Evolutionary conservation across 2,329 filamentous ascomycete species (phyloP).

Genomic region (Alternaria solani): DNA sequence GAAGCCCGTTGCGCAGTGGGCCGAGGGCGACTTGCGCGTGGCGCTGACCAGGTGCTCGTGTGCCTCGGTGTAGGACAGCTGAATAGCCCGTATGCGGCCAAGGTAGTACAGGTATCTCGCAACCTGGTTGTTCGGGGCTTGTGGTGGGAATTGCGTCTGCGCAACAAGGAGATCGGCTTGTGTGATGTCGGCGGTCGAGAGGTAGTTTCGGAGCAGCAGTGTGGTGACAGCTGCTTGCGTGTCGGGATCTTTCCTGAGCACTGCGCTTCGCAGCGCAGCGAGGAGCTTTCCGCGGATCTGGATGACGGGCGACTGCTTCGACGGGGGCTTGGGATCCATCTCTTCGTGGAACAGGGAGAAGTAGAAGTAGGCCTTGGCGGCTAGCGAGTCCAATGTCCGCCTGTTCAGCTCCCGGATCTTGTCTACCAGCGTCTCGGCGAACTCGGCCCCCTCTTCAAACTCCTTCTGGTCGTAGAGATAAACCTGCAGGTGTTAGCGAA

Average conservation of each 20-base stretch:
- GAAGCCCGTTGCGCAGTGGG: constrained; percentile 88
- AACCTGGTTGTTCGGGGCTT: constrained; percentile 97
- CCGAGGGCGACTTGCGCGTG: constrained; percentile 92
- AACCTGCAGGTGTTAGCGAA: constrained; percentile 67
- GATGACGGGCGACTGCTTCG: constrained; percentile 85
- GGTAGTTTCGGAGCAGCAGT: constrained; percentile 91
- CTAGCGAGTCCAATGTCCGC: constrained; percentile 89
- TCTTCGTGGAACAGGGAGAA: constrained; percentile 95
- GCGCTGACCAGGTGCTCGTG: constrained; percentile 93
- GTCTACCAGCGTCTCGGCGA: constrained; percentile 84
- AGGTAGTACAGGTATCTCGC: constrained; percentile 97
- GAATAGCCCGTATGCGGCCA: constrained; percentile 93
- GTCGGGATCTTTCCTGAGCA: constrained; percentile 94
- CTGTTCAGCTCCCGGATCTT: constrained; percentile 90
- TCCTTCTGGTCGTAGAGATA: constrained; percentile 87
- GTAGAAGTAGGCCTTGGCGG: constrained; percentile 98
- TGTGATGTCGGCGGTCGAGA: constrained; percentile 93
- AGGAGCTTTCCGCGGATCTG: constrained; percentile 86
- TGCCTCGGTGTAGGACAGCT: constrained; percentile 95
- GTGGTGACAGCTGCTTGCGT: constrained; percentile 98
- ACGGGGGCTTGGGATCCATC: constrained; percentile 84
- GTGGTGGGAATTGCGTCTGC: constrained; percentile 93
- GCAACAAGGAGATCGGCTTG: constrained; percentile 96
- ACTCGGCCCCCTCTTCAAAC: constrained; percentile 79
- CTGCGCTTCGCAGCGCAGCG: constrained; percentile 89